Evolutionary conservation across 345 rosid species (phyloP).

Genomic region (Syzygium aromaticum): DNA sequence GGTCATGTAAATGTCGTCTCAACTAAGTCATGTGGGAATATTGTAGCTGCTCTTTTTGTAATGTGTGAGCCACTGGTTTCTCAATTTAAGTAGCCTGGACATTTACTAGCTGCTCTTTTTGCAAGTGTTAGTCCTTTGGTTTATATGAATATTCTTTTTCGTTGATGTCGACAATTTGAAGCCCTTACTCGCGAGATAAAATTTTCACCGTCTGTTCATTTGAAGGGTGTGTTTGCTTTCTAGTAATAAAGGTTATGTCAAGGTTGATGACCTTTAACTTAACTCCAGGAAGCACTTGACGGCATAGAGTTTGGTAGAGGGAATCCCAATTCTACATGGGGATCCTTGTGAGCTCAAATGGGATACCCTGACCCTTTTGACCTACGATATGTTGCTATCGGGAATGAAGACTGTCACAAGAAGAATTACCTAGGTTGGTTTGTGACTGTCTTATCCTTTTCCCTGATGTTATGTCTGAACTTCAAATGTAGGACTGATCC

Average conservation of each 20-base stretch:
- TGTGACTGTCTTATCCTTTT: neutral
- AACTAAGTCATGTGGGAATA: neutral
- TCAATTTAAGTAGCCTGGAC: neutral
- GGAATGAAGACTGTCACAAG: conserved; percentile 89
- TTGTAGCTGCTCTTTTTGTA: neutral
- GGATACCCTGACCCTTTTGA: conserved; percentile 92
- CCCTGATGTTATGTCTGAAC: neutral
- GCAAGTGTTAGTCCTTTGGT: neutral
- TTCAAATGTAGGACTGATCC: neutral
- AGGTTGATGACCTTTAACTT: neutral
- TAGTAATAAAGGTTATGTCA: neutral
- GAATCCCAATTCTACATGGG: conserved; percentile 67
- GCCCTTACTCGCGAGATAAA: neutral
- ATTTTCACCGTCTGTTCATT: neutral
- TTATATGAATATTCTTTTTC: neutral
- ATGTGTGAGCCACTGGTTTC: neutral
- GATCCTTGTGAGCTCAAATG: conserved; percentile 81
- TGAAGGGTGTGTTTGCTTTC: neutral
- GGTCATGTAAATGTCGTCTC: neutral
- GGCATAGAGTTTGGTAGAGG: conserved; percentile 89
- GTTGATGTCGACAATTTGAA: neutral
- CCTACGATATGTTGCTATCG: conserved; percentile 79
- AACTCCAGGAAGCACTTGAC: conserved; percentile 86
- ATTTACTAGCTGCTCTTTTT: neutral
- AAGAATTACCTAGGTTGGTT: conserved; percentile 65